Base-by-base conservation (phyloP, 768 basidiomycete species). In the Tricholoma matsutake region DNA sequence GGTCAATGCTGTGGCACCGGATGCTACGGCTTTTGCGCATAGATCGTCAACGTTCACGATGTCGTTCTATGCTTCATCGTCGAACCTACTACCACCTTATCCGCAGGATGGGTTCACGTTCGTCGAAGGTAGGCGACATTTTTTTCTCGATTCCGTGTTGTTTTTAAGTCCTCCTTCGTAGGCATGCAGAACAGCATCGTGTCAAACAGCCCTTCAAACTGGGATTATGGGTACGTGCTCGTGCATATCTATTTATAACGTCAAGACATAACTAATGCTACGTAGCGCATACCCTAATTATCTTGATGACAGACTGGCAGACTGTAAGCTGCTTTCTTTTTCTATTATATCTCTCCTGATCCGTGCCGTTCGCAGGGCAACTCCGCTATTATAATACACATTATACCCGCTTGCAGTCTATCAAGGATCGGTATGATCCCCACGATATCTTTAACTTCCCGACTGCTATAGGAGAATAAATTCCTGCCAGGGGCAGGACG, bases 31-130 rank as follows among this genome's bases (percentile, higher is more conserved):
- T 25, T 25, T 25, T 25, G 22, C 22, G 22, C 22, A 79, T 58
- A 72, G 83, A 18, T 69, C 68, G 61, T 75, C 78, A 1, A 65
- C 79, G 47, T 82, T 82, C 56, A 78, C 75, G 3, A 74, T 84
- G 58, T 83, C 84, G 65, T 70, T 84, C 58, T 83, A 85, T 64
- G 81, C 79, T 0, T 80, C 79, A 0, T 75, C 79, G 4, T 2
- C 16, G 6, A 13, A 13, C 14, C 10, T 3, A 7, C 6, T 13
- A 4, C 31, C 54, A 13, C 29, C 54, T 34, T 54, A 22, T 14
- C 54, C 54, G 20, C 32, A 32, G 16, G 14, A 34, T 8, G 54
- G 54, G 6, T 20, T 54, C 2, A 54, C 54, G 1, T 34, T 54
- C 14, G 32, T 54, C 16, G 31, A 54, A 3, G 37, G 54, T 54